A percentile compares a stretch with the other conserved stretches of the same genome.
Evolutionary conservation across 1,284 basidiomycete genomes (phyloP).

Genomic region (Termitomyces sp.): DNA sequence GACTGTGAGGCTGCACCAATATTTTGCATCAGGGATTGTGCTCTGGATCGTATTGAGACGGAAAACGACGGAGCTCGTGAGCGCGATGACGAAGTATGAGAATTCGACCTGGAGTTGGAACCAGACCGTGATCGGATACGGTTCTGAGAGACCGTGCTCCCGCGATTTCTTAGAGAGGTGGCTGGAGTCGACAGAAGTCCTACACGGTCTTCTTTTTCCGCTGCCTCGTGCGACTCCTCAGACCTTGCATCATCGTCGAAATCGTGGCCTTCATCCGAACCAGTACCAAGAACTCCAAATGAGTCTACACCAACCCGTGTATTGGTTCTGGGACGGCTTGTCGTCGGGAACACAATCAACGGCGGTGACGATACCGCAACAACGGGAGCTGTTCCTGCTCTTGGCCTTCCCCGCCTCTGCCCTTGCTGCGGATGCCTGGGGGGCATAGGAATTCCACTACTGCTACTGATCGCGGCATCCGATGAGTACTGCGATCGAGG

Average conservation of each 20-base stretch:
- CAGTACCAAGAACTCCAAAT: constrained; percentile 20
- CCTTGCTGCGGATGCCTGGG: constrained; percentile 59
- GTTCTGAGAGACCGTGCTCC: constrained; percentile 17
- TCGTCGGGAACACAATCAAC: constrained; percentile 39
- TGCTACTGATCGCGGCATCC: constrained; percentile 31
- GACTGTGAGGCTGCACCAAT: constrained; percentile 58
- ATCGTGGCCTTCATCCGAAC: constrained; percentile 25
- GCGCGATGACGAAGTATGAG: constrained; percentile 31
- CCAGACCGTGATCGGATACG: constrained; percentile 27
- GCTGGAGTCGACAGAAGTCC: constrained; percentile 60
- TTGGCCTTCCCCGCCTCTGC: constrained; percentile 36
- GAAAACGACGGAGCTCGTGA: constrained; percentile 49
- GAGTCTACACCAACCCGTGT: constrained; percentile 38
- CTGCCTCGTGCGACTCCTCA: constrained; percentile 40
- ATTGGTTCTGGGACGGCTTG: constrained; percentile 26
- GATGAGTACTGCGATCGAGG: constrained; percentile 31
- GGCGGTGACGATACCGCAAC: constrained; percentile 39
- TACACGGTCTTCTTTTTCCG: constrained; percentile 66
- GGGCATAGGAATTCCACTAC: constrained; percentile 62
- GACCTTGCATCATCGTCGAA: constrained; percentile 22
- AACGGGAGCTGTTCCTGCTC: constrained; percentile 48
- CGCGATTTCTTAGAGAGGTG: constrained; percentile 37
- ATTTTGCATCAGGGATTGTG: constrained; percentile 61
- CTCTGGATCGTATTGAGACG: constrained; percentile 46
- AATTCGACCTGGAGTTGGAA: constrained; percentile 28